A percentile compares a stretch with the other conserved stretches of the same genome.
Evolutionary conservation across 176 grass and related monocot species (phyloP).

Genomic region (Leersia perrieri): DNA sequence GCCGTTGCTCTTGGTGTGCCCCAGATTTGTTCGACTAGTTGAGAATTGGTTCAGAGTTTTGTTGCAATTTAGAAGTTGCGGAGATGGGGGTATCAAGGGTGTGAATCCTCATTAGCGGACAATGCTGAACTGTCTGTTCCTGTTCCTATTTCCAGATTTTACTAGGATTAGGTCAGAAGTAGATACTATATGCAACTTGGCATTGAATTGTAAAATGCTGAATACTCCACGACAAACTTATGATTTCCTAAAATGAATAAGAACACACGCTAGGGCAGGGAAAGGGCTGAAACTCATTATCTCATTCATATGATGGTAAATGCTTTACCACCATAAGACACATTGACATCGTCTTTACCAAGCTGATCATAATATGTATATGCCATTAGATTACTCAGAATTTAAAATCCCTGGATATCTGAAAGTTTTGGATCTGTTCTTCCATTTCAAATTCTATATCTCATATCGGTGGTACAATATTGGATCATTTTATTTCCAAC

Average conservation of each 20-base stretch:
- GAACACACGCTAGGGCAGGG: background rate
- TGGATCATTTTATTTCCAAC: background rate
- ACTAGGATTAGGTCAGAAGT: background rate
- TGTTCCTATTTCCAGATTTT: background rate
- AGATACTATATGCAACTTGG: background rate
- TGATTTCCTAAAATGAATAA: background rate
- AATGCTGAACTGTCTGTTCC: background rate
- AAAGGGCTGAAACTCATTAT: background rate
- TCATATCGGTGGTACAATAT: background rate
- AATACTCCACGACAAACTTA: background rate
- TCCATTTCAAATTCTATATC: background rate
- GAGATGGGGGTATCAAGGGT: background rate
- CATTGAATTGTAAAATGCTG: background rate
- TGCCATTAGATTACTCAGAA: background rate
- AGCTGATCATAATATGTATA: background rate
- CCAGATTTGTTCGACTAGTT: background rate
- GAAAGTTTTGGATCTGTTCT: background rate
- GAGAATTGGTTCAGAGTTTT: background rate
- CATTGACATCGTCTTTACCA: background rate
- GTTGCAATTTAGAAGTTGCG: background rate
- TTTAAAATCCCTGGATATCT: background rate
- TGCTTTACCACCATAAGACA: background rate
- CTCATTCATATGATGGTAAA: background rate
- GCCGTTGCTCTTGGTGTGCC: background rate
- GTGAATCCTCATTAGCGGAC: background rate